These are phyloP conservation scores for Solanum appendiculatum DNA, from an alignment of 257 asterid genomes.

Conservation along the genomic window DNA sequence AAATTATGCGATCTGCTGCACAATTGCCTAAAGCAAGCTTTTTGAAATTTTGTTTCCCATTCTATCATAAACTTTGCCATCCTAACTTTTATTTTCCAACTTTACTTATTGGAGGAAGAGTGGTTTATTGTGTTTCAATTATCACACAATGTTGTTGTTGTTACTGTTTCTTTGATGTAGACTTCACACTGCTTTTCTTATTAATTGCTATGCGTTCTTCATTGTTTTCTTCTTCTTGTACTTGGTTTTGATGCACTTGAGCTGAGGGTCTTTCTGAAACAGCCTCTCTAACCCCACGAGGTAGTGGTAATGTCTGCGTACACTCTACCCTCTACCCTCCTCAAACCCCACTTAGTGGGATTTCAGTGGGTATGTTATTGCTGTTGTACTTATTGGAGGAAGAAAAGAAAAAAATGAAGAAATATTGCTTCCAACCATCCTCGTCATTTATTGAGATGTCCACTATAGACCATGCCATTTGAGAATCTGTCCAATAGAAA, in stretches of 20 bases:
- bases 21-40: neutral
- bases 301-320: neutral
- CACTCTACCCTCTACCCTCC: neutral
- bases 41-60: neutral
- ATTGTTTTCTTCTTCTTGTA: neutral
- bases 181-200: neutral
- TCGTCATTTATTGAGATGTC: neutral
- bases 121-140: neutral
- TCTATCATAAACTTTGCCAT: neutral
- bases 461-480: neutral
- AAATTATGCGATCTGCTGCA: neutral
- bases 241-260: neutral
- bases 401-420: neutral
- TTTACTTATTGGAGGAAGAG: neutral
- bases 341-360: neutral
- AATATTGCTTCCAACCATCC: neutral
- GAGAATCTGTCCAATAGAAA: neutral
- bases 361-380: neutral
- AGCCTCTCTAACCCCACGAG: neutral
- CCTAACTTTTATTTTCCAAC: neutral
- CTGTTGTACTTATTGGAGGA: neutral
- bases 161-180: neutral
- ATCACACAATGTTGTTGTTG: neutral
- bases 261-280: neutral
- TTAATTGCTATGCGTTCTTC: neutral